A percentile compares a stretch with the other conserved stretches of the same genome.
phyloP scores from a whole-genome alignment of 495 filamentous ascomycete species.

The Usnea hakonensis region DNA sequence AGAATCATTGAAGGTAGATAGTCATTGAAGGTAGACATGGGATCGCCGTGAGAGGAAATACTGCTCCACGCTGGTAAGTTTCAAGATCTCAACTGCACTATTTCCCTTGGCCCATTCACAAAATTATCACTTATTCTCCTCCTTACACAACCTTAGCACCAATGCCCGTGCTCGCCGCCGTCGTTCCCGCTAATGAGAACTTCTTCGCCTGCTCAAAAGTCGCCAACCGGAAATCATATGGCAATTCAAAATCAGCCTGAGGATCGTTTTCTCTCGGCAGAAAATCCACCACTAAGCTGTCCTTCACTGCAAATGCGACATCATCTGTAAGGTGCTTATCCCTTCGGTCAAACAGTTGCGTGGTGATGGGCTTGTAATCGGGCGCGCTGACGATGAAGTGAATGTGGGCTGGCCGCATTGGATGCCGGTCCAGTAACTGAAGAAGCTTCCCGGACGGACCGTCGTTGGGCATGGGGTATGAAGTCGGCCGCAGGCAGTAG shows the following conservation, averaged over 20 bases:
- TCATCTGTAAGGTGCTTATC: constrained; percentile 58
- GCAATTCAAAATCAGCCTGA: constrained; percentile 61
- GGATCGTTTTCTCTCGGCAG: constrained; percentile 49
- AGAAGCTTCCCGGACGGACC: constrained; percentile 45
- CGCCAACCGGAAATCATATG: constrained; percentile 40
- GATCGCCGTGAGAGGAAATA: too few relatives aligned
- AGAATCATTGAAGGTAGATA: too few relatives aligned
- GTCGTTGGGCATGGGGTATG: constrained; percentile 66
- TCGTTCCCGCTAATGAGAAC: constrained; percentile 26
- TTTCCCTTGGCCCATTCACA: too few relatives aligned
- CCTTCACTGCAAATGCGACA: constrained; percentile 71
- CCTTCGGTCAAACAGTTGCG: constrained; percentile 65
- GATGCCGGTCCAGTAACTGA: constrained; percentile 58
- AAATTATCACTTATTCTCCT: neutral
- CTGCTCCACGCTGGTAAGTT: too few relatives aligned
- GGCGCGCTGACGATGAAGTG: constrained; percentile 61
- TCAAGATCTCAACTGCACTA: too few relatives aligned
- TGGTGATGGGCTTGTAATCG: constrained; percentile 55
- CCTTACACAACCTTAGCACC: neutral
- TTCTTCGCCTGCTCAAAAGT: constrained; percentile 21
- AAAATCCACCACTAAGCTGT: constrained; percentile 63
- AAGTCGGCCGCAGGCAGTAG: constrained; percentile 59
- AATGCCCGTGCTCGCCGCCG: constrained; percentile 10
- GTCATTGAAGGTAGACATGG: too few relatives aligned
- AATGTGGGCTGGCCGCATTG: constrained; percentile 78